Evolutionary conservation across 352 stramenopile species (phyloP).

Genomic region (Aphanomyces stellatus): DNA sequence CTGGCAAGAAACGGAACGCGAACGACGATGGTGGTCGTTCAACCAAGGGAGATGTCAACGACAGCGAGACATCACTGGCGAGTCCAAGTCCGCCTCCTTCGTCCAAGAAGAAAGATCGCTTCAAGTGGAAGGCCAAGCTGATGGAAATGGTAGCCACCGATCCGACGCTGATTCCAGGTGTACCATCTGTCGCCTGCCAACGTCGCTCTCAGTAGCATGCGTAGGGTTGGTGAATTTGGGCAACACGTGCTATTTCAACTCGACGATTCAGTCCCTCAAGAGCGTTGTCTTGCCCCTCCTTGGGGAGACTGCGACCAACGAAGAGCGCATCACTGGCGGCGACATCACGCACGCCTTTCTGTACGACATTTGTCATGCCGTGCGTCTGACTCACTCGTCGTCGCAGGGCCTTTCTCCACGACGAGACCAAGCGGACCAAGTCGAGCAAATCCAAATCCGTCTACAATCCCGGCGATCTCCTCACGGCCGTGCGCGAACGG

Average conservation of each 20-base stretch:
- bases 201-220: too few relatives aligned
- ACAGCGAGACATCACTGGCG: background rate
- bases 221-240: constrained; percentile 83
- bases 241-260: constrained; percentile 93
- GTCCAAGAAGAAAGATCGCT: background rate
- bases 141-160: too few relatives aligned
- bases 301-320: too few relatives aligned
- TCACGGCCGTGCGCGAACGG: constrained; percentile 62
- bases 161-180: too few relatives aligned
- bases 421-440: background rate
- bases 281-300: constrained; percentile 31
- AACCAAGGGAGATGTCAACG: too few relatives aligned
- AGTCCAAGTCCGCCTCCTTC: background rate
- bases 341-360: background rate
- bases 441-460: constrained; percentile 11
- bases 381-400: constrained; percentile 1
- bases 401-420: constrained; percentile 10
- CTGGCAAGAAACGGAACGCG: too few relatives aligned
- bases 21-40: too few relatives aligned
- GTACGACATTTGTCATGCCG: background rate
- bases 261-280: constrained; percentile 81
- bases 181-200: too few relatives aligned
- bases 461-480: constrained; percentile 21
- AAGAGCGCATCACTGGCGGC: too few relatives aligned
- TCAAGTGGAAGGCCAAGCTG: background rate